Evolutionary conservation across 805 yeast genomes (phyloP), one percentile per base, ranked within the genome.

Genomic region (Komagataella populi): DNA sequence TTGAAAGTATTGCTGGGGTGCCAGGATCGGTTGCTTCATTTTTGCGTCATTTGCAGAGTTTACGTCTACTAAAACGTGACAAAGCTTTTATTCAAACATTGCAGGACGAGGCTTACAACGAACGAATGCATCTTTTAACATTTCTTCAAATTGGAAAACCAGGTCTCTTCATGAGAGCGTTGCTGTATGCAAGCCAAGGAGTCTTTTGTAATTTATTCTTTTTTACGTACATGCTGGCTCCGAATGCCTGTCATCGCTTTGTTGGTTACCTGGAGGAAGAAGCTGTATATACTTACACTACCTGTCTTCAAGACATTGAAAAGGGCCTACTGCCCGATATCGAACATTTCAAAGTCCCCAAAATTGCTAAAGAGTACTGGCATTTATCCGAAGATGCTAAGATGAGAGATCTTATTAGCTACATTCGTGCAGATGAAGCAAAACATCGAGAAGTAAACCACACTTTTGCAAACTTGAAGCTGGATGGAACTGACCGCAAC

Each of bases 401-500:
- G 2, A 75, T 83, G 65, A 69, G 70, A 53, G 87, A 83, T 55
- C 70, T 84, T 60, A 68, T 84, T 48, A 70, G 73, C 53, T 73
- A 80, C 56, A 70, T 84, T 22, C 73, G 89, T 55, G 90, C 90
- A 1, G 90, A 83, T 59, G 90, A 83, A 63, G 83, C 87, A 45
- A 83, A 83, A 62, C 89, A 83, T 61, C 73, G 90, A 63, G 90
- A 84, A 60, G 89, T 84, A 24, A 84, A 83, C 65, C 90, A 83
- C 59, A 84, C 89, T 0, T 73, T 83, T 59, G 89, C 86, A 12
- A 83, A 83, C 58, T 71, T 83, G 57, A 60, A 61, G 46, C 55
- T 55, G n/a, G 63, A 64, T 30, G 64, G 63, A 39, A 50, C 48
- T 1, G 88, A 84, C 61, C 72, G 87, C 58, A 84, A 84, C 60